Evolutionary conservation across 2,329 filamentous ascomycete genomes (phyloP).

Genomic region (Pestalotiopsis sp.): DNA sequence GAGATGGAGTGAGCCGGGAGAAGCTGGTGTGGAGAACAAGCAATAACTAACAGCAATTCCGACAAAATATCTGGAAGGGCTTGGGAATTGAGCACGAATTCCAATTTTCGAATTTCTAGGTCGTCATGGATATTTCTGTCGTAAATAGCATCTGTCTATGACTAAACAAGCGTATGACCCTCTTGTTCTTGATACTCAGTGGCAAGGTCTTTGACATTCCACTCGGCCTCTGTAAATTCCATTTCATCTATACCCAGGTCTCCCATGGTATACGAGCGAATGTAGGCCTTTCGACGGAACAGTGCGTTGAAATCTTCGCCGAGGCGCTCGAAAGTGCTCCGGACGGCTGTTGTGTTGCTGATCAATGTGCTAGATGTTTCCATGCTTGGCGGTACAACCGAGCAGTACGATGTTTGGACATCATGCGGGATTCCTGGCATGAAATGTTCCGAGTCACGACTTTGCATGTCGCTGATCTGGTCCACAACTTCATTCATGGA

Average conservation of each 20-base stretch:
- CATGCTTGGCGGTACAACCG: slow-evolving; percentile 93
- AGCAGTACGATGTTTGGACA: slow-evolving; percentile 98
- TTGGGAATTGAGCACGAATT: not conserved
- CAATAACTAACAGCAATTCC: not conserved
- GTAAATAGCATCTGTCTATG: too few species aligned
- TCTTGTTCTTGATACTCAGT: slow-evolving; percentile 98
- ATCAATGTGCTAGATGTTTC: slow-evolving; percentile 99
- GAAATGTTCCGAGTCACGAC: slow-evolving; percentile 99
- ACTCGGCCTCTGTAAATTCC: slow-evolving; percentile 99
- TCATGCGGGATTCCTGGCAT: slow-evolving; percentile 99
- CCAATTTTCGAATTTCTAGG: not conserved
- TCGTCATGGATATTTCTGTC: not conserved
- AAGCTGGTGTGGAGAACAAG: slow-evolving; percentile 36
- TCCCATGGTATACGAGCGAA: slow-evolving; percentile 99
- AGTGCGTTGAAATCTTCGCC: slow-evolving; percentile 99
- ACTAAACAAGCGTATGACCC: not conserved
- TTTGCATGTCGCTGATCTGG: slow-evolving; percentile 99
- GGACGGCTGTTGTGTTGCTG: slow-evolving; percentile 98
- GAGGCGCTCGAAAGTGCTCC: slow-evolving; percentile 99
- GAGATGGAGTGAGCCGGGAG: slow-evolving; percentile 40
- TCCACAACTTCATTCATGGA: slow-evolving; percentile 99
- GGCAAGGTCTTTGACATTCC: slow-evolving; percentile 99
- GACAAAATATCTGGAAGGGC: not conserved
- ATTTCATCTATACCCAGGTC: slow-evolving; percentile 94
- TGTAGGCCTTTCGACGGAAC: slow-evolving; percentile 99